These are phyloP conservation scores for Agrostemma githago DNA, from an alignment of 148 eudicot genomes.

Conservation along the genomic window DNA sequence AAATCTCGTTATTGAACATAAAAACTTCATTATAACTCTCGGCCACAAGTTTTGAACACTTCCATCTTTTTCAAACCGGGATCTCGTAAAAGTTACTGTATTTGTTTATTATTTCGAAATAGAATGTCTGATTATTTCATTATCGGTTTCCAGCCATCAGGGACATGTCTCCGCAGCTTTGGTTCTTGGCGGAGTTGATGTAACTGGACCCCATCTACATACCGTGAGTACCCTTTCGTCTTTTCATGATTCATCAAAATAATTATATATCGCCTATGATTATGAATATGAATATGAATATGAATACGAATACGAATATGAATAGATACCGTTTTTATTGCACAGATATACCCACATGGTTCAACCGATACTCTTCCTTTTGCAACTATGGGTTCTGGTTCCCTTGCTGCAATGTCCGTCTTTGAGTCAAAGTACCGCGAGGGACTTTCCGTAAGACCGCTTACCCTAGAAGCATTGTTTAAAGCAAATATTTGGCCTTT, in stretches of 20 bases:
- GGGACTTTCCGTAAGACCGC: slow-evolving; percentile 73
- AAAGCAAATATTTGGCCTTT: background rate
- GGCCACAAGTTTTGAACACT: too few relatives aligned
- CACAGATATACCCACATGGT: slow-evolving; percentile 91
- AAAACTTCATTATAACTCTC: too few relatives aligned
- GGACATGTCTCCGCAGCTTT: slow-evolving; percentile 84
- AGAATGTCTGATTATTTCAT: slow-evolving; percentile 17
- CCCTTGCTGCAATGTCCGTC: slow-evolving; percentile 85
- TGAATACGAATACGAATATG: too few relatives aligned
- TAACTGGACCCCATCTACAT: slow-evolving; percentile 85
- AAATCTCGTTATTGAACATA: background rate
- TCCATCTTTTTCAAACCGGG: too few relatives aligned
- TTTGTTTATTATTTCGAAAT: background rate
- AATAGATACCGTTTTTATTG: background rate
- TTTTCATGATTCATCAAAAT: background rate
- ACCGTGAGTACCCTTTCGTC: slow-evolving; percentile 48
- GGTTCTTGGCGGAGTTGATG: slow-evolving; percentile 92
- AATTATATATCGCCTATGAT: background rate
- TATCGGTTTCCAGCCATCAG: slow-evolving; percentile 52
- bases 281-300: background rate
- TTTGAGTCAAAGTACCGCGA: slow-evolving; percentile 78
- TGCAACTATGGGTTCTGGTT: slow-evolving; percentile 95
- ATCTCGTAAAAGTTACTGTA: too few relatives aligned
- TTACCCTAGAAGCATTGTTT: background rate
- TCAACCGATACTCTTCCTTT: slow-evolving; percentile 86